Conservation (phyloP, 371 early-diverging fungal species). For the Parasitella parasitica region DNA sequence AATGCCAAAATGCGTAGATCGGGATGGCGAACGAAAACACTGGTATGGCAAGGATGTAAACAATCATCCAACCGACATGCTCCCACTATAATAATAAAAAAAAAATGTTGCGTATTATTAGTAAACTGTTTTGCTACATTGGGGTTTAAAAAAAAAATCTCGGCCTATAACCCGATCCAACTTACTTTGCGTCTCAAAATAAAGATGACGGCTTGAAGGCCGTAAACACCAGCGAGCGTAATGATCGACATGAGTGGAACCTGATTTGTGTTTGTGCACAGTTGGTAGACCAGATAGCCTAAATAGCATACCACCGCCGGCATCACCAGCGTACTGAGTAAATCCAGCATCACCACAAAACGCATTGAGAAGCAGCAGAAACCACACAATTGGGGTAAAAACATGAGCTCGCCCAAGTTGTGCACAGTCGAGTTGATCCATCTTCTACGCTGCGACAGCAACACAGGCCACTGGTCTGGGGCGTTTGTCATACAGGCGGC, state of each 20-base stretch:
- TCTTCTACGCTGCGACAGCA: constrained; percentile 93
- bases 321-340: constrained; percentile 84
- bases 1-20: constrained; percentile 89
- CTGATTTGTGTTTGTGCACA: constrained; percentile 52
- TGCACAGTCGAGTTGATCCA: constrained; percentile 99
- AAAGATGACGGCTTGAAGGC: constrained; percentile 86
- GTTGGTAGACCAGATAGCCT: constrained; percentile 70
- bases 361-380: constrained; percentile 97
- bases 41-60: constrained; percentile 71
- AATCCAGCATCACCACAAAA: constrained; percentile 90
- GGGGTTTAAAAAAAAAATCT: not conserved
- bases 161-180: constrained; percentile 11
- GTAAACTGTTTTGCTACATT: not conserved
- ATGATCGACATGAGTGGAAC: constrained; percentile 67
- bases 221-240: constrained; percentile 80
- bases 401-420: constrained; percentile 89
- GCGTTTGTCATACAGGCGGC: constrained; percentile 96
- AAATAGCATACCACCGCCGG: constrained; percentile 92
- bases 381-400: constrained; percentile 87
- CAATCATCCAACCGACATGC: constrained; percentile 88
- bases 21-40: constrained; percentile 66
- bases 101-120: not conserved
- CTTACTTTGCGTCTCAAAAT: constrained; percentile 86
- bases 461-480: constrained; percentile 91
- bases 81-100: constrained; percentile 52